phyloP scores from a whole-genome alignment of 495 filamentous ascomycete genomes.

The Bryoglossum gracile region DNA sequence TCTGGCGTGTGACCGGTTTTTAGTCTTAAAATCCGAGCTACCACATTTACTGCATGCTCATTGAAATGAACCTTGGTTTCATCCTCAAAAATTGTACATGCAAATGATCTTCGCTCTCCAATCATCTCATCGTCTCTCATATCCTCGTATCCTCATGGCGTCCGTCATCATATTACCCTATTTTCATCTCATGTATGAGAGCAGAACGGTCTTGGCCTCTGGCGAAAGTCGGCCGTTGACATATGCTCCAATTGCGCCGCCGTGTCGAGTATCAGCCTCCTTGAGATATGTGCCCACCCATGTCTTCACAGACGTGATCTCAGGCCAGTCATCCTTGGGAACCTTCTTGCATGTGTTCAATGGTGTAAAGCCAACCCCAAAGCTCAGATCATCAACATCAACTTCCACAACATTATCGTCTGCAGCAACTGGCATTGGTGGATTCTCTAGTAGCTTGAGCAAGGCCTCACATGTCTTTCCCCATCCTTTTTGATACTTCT shows the following conservation, averaged over 20 bases:
- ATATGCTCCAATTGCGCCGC: slow-evolving; percentile 47
- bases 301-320: slow-evolving; percentile 66
- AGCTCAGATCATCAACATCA: slow-evolving; percentile 89
- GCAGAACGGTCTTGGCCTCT: slow-evolving; percentile 47
- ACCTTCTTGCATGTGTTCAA: slow-evolving; percentile 76
- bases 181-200: slow-evolving; percentile 45
- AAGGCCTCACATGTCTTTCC: slow-evolving; percentile 76
- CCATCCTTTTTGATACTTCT: slow-evolving; percentile 73
- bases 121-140: background rate
- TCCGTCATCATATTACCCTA: background rate
- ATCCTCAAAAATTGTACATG: background rate
- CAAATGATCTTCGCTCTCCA: background rate
- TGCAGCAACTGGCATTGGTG: slow-evolving; percentile 60
- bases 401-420: slow-evolving; percentile 71
- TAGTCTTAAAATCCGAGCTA: background rate
- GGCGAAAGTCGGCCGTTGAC: slow-evolving; percentile 52
- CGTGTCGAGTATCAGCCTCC: slow-evolving; percentile 47
- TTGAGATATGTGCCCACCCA: slow-evolving; percentile 66
- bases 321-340: slow-evolving; percentile 68
- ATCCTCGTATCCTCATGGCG: background rate
- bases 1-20: too few relatives aligned
- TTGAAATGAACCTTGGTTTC: background rate
- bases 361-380: slow-evolving; percentile 87
- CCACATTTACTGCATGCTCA: background rate
- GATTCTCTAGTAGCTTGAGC: slow-evolving; percentile 80